phyloP scores from a whole-genome alignment of 2,329 filamentous ascomycete species.

The Domatiomyces globalis region DNA sequence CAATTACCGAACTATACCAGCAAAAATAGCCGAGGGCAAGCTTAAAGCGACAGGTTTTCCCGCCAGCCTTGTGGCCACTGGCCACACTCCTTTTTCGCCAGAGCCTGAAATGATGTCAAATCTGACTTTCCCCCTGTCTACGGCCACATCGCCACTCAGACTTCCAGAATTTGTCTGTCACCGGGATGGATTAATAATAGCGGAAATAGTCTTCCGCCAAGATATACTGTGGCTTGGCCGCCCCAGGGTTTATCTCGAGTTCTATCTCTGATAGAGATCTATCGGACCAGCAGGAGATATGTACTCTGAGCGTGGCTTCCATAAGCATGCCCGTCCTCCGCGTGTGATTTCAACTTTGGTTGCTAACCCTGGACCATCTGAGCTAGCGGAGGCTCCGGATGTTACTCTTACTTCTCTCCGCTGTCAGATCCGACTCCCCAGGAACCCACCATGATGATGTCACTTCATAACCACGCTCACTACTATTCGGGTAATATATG shows the following conservation, averaged over 20 bases:
- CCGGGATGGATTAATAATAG: background rate
- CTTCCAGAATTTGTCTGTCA: background rate
- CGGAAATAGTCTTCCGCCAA: background rate
- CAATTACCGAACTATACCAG: too few species aligned
- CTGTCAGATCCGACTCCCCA: background rate
- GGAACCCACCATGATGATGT: background rate
- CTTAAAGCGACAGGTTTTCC: too few species aligned
- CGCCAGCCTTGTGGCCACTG: too few species aligned
- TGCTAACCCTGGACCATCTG: background rate
- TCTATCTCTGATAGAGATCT: too few species aligned
- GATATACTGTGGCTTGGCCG: background rate
- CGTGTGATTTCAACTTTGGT: background rate
- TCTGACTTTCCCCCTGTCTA: background rate
- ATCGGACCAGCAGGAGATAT: too few species aligned
- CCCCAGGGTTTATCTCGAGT: too few species aligned
- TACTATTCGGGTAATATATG: background rate
- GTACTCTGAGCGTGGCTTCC: too few species aligned
- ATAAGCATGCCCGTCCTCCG: background rate
- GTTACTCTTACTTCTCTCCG: background rate
- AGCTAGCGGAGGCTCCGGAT: background rate
- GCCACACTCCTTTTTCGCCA: too few species aligned
- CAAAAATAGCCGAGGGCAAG: too few species aligned
- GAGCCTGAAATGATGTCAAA: background rate
- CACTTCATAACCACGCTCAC: background rate
- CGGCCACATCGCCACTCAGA: background rate